Base-by-base conservation (phyloP, 352 stramenopile genomes). In the Phytophthora pseudosyringae region DNA sequence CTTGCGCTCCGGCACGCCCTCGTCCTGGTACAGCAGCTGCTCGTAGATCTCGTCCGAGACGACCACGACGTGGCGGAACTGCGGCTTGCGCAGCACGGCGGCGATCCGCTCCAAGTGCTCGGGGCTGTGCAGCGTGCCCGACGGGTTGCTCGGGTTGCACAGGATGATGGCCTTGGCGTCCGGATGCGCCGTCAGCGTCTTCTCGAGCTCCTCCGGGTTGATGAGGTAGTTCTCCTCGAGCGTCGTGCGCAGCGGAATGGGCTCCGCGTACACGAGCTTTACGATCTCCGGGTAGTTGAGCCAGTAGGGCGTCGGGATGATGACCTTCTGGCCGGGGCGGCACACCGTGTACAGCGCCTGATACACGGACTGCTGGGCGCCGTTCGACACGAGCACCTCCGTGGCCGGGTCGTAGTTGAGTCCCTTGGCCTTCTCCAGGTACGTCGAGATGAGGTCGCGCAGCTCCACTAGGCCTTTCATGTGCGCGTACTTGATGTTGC, bases 11-110 rank as follows among this genome's bases (percentile, higher is more conserved):
- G 64, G 77, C 61, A 64, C 75, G 65, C 61, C 74, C 53, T 89
- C 81, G 36, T 89, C 76, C 57, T 94, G 80, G 81, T 98, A 99
- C 9, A 98, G 78, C 32, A 99, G 78, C 44, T 96, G 83, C 76
- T 99, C 96, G 66, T 99, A 99, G 52, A 99, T 99, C 76, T 99
- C 96, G 78, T 99, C 96, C 11, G 89, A 76, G 54, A 99, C 67
- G 21, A 98, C 78, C 26, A 92, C 64, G 29, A 98, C 82, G 47
- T 97, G 80, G 47, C 78, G 76, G 68, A 85, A 88, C 26, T 81
- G 66, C 26, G 80, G 80, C 63, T 87, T 84, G 45, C 76, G 75
- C 6, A 91, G 63, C 40, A 91, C 76, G 0, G 62, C 72, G 40
- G 81, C 81, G 40, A 90, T 88, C 54, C 73, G 59, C 35, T 82